Evolutionary conservation across 2,329 filamentous ascomycete genomes (phyloP).

Genomic region (Furcasterigmium furcatum): DNA sequence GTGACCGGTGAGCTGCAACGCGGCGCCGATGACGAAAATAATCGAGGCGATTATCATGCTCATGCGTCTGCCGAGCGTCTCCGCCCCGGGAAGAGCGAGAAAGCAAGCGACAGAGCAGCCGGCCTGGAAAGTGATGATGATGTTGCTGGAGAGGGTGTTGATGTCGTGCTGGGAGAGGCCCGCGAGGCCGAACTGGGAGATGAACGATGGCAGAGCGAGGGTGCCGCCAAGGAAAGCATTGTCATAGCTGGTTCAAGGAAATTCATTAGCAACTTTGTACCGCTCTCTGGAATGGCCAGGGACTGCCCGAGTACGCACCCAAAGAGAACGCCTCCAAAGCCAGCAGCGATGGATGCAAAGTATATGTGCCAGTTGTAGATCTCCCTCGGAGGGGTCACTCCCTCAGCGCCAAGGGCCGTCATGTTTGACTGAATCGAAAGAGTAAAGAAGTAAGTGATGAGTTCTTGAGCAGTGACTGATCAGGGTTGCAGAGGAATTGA

Average conservation of each 20-base stretch:
- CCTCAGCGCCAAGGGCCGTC: no score
- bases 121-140: conserved; percentile 78
- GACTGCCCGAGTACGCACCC: no score
- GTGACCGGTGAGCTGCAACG: conserved; percentile 67
- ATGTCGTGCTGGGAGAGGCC: conserved; percentile 43
- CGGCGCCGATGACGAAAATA: conserved; percentile 68
- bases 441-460: no score
- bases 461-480: no score
- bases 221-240: conserved; percentile 79
- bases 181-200: conserved; percentile 62
- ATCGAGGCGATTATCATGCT: conserved; percentile 58
- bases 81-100: conserved; percentile 61
- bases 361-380: no score
- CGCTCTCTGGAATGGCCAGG: no score
- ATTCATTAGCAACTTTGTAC: no score
- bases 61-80: conserved; percentile 64
- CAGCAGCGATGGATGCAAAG: no score
- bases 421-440: no score
- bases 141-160: conserved; percentile 66
- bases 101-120: conserved; percentile 81
- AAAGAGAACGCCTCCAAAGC: no score
- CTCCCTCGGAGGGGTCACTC: no score
- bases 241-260: conserved; percentile 58
- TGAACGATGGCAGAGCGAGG: conserved; percentile 66
- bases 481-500: no score